Evolutionary conservation across 495 filamentous ascomycete genomes (phyloP).

Genomic region (Talaromyces nanjingensis): DNA sequence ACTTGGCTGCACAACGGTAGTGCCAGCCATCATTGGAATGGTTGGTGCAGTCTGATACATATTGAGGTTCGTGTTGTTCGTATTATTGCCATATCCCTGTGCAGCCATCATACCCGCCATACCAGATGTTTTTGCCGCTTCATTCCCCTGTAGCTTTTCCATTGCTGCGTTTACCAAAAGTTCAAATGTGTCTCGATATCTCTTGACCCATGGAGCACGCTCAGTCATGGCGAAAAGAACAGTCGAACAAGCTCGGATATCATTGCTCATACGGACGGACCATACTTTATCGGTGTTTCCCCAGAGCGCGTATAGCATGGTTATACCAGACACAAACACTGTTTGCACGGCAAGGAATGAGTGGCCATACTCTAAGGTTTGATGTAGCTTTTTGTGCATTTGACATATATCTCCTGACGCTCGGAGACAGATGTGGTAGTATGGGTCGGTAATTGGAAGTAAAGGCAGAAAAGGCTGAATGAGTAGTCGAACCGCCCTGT

Average conservation of each 20-base stretch:
- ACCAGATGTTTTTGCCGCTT: conserved; percentile 28
- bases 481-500: conserved; percentile 42
- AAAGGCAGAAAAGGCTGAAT: conserved; percentile 46
- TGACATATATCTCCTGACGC: conserved; percentile 48
- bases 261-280: conserved; percentile 46
- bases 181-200: conserved; percentile 49
- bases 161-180: conserved; percentile 46
- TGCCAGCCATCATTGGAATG: not conserved
- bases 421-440: conserved; percentile 43
- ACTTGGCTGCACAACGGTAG: not conserved
- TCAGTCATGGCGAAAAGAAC: conserved; percentile 50
- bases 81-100: conserved; percentile 17
- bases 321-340: conserved; percentile 49
- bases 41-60: not conserved
- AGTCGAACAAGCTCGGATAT: conserved; percentile 48
- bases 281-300: conserved; percentile 41
- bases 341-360: conserved; percentile 49
- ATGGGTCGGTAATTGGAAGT: conserved; percentile 41
- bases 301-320: conserved; percentile 43
- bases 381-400: conserved; percentile 45
- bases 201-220: conserved; percentile 43
- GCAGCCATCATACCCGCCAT: conserved; percentile 40
- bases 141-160: conserved; percentile 41
- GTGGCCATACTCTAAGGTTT: conserved; percentile 46
- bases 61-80: conserved; percentile 9